Percentiles rank a stretch among this genome's conserved stretches.
Evolutionary conservation across 2,329 filamentous ascomycete genomes (phyloP).

Genomic region (Nemania serpens): DNA sequence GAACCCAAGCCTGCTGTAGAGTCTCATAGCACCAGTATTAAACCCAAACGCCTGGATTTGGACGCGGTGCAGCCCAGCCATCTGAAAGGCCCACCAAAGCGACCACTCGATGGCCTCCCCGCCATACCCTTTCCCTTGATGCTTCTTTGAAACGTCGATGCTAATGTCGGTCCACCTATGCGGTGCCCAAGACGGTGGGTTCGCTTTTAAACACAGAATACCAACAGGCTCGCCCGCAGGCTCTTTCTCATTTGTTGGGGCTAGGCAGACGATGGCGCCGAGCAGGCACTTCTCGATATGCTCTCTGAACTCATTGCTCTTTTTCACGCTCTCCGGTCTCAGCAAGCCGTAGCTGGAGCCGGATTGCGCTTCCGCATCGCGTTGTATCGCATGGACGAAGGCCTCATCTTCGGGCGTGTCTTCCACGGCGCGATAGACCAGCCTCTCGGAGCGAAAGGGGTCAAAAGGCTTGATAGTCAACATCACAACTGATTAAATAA

Average conservation of each 20-base stretch:
- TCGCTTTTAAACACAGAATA: slow-evolving; percentile 37
- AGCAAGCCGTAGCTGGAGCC: slow-evolving; percentile 38
- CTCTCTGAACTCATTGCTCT: slow-evolving; percentile 38
- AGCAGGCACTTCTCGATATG: slow-evolving; percentile 40
- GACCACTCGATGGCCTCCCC: slow-evolving; percentile 46
- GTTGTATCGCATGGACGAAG: slow-evolving; percentile 40
- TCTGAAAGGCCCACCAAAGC: slow-evolving; percentile 42
- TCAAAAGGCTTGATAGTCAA: slow-evolving; percentile 33
- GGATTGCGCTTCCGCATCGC: slow-evolving; percentile 38
- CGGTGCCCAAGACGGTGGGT: slow-evolving; percentile 39
- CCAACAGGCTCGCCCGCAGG: slow-evolving; percentile 39
- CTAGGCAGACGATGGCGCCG: slow-evolving; percentile 45
- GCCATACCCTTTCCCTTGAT: slow-evolving; percentile 44
- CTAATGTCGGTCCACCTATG: slow-evolving; percentile 48
- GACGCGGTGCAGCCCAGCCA: slow-evolving; percentile 44
- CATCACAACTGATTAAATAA: slow-evolving; percentile 18
- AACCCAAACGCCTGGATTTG: slow-evolving; percentile 42
- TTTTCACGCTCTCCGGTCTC: slow-evolving; percentile 38
- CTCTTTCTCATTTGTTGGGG: slow-evolving; percentile 22
- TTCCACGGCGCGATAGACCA: slow-evolving; percentile 46
- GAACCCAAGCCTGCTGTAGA: slow-evolving; percentile 45
- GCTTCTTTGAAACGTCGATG: slow-evolving; percentile 38
- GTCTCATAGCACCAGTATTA: slow-evolving; percentile 40
- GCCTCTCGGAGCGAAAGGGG: slow-evolving; percentile 44
- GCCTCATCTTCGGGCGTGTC: slow-evolving; percentile 40